phyloP scores from a whole-genome alignment of 305 asterid genomes.

The Solanum chacoense region DNA sequence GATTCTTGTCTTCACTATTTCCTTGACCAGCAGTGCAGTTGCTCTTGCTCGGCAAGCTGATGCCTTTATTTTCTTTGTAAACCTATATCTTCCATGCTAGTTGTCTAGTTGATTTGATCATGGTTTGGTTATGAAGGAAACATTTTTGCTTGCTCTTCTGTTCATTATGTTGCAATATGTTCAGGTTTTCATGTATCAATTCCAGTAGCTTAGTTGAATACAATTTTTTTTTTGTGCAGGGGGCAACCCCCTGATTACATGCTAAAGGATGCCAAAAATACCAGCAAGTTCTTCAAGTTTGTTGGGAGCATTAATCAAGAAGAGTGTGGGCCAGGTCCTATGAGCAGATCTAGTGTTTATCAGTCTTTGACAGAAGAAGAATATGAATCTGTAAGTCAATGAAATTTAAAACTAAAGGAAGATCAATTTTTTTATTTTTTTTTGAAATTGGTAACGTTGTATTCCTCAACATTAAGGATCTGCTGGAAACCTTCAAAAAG shows the following conservation, averaged over 20 bases:
- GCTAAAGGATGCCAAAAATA: slow-evolving; percentile 74
- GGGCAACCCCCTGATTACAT: slow-evolving; percentile 91
- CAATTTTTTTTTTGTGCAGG: slow-evolving; percentile 33
- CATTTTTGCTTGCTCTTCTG: neutral
- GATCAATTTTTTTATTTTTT: neutral
- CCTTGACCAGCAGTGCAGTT: neutral
- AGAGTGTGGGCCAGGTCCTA: slow-evolving; percentile 40
- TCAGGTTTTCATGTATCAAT: slow-evolving; percentile 20
- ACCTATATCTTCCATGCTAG: neutral
- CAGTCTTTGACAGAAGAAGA: slow-evolving; percentile 84
- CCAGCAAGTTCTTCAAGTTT: slow-evolving; percentile 85
- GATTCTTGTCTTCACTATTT: neutral
- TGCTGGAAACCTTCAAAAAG: neutral
- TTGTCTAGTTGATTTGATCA: neutral
- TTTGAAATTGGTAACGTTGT: neutral
- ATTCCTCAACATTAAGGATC: neutral
- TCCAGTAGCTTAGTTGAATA: slow-evolving; percentile 17
- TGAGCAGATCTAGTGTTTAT: slow-evolving; percentile 52
- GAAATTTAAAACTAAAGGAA: neutral
- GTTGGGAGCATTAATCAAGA: slow-evolving; percentile 66
- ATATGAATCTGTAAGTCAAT: slow-evolving; percentile 79
- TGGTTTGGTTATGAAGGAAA: neutral
- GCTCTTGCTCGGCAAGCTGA: neutral
- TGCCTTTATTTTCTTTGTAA: neutral
- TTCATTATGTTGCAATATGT: slow-evolving; percentile 5